Base-by-base conservation (phyloP, 805 yeast genomes). In the Myxozyma kluyveri region DNA sequence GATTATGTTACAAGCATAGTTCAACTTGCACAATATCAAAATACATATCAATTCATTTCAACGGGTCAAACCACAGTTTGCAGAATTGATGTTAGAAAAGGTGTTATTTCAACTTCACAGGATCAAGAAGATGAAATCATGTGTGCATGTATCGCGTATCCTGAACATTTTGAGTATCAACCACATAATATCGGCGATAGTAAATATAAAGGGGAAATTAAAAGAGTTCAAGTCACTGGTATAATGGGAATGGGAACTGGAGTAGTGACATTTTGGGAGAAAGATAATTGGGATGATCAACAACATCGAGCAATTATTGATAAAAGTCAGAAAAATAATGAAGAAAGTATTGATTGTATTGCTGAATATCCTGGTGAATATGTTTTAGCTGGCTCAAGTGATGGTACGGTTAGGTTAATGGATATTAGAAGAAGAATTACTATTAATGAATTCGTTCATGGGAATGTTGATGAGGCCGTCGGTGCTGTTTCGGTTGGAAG, bases 81-180 rank as follows among this genome's bases (percentile, higher is more conserved):
- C 0, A 84, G 83, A 52, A 75, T 90, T 62, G 97, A 91, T 67
- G 74, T 84, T 2, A 72, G 96, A 43, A 86, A 84, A 61, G 86
- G 86, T 3, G 75, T 82, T 1, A 67, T 84, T 1, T 69, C 78
- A 2, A 76, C 77, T 36, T 82, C 90, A 33, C 98, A 90, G 57
- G 90, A 88, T 65, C 99, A 91, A 70, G 96, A 86, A 60, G 98
- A 91, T 64, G 99, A 91, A 65, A 70, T 91, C n/a, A 69, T 91
- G 39, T 76, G 89, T 50, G 84, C 88, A 62, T 72, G 86, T 35
- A 81, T 83, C 1, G 76, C 81, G 12, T 54, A 50, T 22, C 57
- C 60, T 12, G 39, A 54, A 21, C 36, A 49, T 23, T 54, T 54
- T 27, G 59, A 54, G 23, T 54, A 54, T 38, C 24, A 29, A 6